A percentile compares a stretch with the other conserved stretches of the same genome.
phyloP scores from a whole-genome alignment of 1,284 basidiomycete genomes.

The Apiotrichum laibachii region DNA sequence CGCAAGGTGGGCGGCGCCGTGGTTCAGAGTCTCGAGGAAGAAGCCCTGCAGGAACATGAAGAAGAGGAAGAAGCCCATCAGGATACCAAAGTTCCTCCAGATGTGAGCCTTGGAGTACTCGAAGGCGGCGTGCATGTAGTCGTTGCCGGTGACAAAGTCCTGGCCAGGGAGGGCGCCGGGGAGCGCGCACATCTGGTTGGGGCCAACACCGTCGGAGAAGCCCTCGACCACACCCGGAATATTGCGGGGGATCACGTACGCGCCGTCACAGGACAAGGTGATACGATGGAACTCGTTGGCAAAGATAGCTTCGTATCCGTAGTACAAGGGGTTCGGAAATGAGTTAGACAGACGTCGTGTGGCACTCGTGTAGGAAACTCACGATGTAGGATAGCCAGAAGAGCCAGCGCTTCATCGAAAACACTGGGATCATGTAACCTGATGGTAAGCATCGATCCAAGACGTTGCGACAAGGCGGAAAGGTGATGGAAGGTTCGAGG shows the following conservation, averaged over 20 bases:
- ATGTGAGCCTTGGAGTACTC: conserved; percentile 41
- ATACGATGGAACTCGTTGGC: conserved; percentile 80
- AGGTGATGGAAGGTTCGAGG: no score
- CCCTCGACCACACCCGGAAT: conserved; percentile 56
- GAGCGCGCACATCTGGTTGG: conserved; percentile 51
- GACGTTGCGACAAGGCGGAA: no score
- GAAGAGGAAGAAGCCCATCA: conserved; percentile 61
- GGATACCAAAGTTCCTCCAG: conserved; percentile 51
- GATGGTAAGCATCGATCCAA: no score
- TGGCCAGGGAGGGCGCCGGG: conserved; percentile 42
- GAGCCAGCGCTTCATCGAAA: conserved; percentile 80
- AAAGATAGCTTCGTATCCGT: conserved; percentile 69
- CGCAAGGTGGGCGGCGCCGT: conserved; percentile 39
- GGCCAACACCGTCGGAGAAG: conserved; percentile 56
- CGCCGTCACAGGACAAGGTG: conserved; percentile 64
- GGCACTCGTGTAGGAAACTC: no score
- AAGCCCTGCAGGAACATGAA: conserved; percentile 58
- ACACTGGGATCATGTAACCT: conserved; percentile 54
- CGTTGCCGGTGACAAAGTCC: conserved; percentile 40
- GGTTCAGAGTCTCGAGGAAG: conserved; percentile 46
- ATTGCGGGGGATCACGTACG: conserved; percentile 69
- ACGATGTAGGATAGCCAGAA: conserved; percentile 68
- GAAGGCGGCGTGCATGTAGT: conserved; percentile 51
- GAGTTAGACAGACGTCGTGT: no score
- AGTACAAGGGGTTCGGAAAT: conserved; percentile 66